Evolutionary conservation across 805 yeast genomes (phyloP).

Genomic region (Wickerhamiella brachini): DNA sequence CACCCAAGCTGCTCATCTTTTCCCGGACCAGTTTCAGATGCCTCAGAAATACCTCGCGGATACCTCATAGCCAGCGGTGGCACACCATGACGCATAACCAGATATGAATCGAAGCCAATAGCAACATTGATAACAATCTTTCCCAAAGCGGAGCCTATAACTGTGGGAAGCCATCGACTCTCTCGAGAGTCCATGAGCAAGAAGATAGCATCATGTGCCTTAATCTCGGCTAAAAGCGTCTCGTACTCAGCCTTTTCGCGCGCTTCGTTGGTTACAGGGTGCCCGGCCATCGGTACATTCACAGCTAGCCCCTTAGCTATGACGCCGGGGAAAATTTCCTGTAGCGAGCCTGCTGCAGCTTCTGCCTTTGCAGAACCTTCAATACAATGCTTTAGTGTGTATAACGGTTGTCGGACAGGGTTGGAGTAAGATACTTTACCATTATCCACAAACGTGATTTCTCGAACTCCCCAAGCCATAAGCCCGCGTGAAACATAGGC

Average conservation of each 20-base stretch:
- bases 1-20: constrained; percentile 54
- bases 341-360: constrained; percentile 61
- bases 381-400: constrained; percentile 65
- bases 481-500: constrained; percentile 77
- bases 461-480: constrained; percentile 88
- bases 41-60: constrained; percentile 17
- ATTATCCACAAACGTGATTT: constrained; percentile 78
- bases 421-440: constrained; percentile 83
- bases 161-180: constrained; percentile 94
- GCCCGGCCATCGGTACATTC: constrained; percentile 95
- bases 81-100: constrained; percentile 89
- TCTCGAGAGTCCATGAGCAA: constrained; percentile 89
- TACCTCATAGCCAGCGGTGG: constrained; percentile 4
- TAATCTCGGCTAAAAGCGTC: constrained; percentile 37
- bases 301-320: constrained; percentile 45
- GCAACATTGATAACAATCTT: constrained; percentile 87
- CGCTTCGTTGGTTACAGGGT: constrained; percentile 49
- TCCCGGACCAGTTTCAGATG: constrained; percentile 7
- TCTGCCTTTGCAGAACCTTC: constrained; percentile 67
- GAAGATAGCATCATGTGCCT: constrained; percentile 61
- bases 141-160: constrained; percentile 48
- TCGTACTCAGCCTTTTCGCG: constrained; percentile 40
- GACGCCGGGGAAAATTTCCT: constrained; percentile 67
- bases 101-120: constrained; percentile 81
- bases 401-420: constrained; percentile 90